Conservation (phyloP, 768 basidiomycete genomes). For the Psilocybe cubensis region DNA sequence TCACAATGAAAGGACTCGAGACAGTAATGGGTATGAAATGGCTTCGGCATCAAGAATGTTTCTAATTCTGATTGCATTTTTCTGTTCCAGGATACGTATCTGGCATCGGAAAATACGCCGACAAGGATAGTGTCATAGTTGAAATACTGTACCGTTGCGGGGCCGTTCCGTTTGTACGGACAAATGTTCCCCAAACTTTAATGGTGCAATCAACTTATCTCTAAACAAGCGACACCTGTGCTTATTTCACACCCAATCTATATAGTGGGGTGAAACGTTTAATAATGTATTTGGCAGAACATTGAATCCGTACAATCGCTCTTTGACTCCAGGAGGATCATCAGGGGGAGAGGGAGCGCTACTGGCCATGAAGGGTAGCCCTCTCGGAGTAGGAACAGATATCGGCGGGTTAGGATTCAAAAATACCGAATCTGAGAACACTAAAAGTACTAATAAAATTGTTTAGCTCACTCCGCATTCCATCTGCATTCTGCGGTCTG, state of each 20-base stretch:
- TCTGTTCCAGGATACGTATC: conserved; percentile 63
- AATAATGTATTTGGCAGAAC: conserved; percentile 70
- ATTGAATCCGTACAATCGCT: conserved; percentile 60
- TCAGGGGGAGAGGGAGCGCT: conserved; percentile 73
- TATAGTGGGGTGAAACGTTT: conserved; percentile 57
- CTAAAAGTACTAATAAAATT: background rate
- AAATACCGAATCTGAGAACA: background rate
- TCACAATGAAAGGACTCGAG: conserved; percentile 70
- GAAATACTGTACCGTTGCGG: conserved; percentile 68
- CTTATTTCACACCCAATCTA: background rate
- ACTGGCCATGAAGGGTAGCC: conserved; percentile 60
- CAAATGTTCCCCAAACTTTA: conserved; percentile 76
- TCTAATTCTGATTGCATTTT: background rate
- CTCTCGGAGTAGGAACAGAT: conserved; percentile 67
- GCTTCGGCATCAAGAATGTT: background rate
- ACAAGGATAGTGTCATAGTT: conserved; percentile 63
- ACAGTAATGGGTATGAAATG: conserved; percentile 61
- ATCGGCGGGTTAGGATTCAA: conserved; percentile 50
- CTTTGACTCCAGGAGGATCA: conserved; percentile 63
- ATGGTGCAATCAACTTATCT: conserved; percentile 48
- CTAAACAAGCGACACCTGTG: background rate
- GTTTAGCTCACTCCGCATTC: conserved; percentile 56
- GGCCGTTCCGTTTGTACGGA: conserved; percentile 72
- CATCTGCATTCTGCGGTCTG: conserved; percentile 56
- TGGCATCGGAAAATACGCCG: conserved; percentile 66